Conservation (phyloP, 306 rosid genomes). For the Vigna radiata region DNA sequence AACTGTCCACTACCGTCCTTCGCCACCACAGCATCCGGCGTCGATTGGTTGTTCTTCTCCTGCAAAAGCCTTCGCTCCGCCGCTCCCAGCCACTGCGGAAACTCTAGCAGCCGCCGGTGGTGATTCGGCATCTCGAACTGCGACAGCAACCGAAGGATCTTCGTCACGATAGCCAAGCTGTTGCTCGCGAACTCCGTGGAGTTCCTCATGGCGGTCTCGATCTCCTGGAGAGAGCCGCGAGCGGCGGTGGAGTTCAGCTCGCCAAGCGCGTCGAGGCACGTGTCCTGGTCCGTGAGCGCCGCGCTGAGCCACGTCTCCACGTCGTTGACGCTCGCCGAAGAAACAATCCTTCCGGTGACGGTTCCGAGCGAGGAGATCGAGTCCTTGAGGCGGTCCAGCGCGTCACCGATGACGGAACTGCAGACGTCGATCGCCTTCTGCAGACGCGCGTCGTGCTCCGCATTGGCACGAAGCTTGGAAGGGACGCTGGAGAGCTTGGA, state of each 20-base stretch:
- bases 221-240: not conserved
- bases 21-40: constrained; percentile 65
- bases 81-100: constrained; percentile 78
- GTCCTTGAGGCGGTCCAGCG: constrained; percentile 69
- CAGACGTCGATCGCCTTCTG: constrained; percentile 55
- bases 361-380: constrained; percentile 51
- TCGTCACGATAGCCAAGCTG: constrained; percentile 82
- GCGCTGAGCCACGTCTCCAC: constrained; percentile 80
- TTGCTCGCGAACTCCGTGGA: constrained; percentile 82
- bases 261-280: constrained; percentile 73
- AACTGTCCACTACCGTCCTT: constrained; percentile 69
- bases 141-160: constrained; percentile 53
- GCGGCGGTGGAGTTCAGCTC: constrained; percentile 64
- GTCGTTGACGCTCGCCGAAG: constrained; percentile 54
- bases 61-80: constrained; percentile 71
- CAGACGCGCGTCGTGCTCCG: constrained; percentile 26
- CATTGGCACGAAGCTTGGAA: constrained; percentile 22
- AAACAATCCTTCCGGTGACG: constrained; percentile 36
- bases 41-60: constrained; percentile 25
- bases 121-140: constrained; percentile 57
- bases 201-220: constrained; percentile 54
- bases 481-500: constrained; percentile 50
- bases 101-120: constrained; percentile 65
- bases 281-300: constrained; percentile 75
- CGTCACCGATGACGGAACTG: constrained; percentile 57